Evolutionary conservation across 352 stramenopile species (phyloP).

Genomic region (Phytophthora sp.): DNA sequence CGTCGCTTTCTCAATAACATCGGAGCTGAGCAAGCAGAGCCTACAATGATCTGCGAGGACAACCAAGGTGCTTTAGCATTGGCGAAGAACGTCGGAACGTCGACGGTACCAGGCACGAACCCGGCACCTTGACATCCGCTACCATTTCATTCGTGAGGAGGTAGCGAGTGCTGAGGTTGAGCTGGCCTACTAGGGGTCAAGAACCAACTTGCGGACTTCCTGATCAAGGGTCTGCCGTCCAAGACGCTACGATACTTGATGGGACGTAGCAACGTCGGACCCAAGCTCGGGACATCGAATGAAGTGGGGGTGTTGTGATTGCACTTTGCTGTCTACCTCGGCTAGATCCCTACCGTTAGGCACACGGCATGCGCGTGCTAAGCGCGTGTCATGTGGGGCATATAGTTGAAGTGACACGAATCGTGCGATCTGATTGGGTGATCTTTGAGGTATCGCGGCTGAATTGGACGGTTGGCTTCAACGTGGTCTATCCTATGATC

Average conservation of each 20-base stretch:
- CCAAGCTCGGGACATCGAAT: conserved; percentile 11
- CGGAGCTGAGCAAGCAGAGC: background rate
- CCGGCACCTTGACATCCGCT: conserved; percentile 39
- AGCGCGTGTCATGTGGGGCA: too few relatives aligned
- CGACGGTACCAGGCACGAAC: conserved; percentile 29
- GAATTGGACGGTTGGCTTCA: background rate
- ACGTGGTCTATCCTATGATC: background rate
- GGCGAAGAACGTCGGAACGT: conserved; percentile 31
- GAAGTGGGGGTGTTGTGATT: conserved; percentile 23
- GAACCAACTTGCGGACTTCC: conserved; percentile 20
- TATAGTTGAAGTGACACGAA: background rate
- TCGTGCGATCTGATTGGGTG: background rate
- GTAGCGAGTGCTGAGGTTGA: too few relatives aligned
- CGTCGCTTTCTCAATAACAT: conserved; percentile 20
- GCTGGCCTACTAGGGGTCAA: too few relatives aligned
- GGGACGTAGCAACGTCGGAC: background rate
- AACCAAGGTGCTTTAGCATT: conserved; percentile 30
- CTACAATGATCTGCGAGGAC: conserved; percentile 25
- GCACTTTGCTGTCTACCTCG: conserved; percentile 9
- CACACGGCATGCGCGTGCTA: background rate
- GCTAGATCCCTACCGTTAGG: background rate
- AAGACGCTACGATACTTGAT: conserved; percentile 28
- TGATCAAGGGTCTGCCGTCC: conserved; percentile 4
- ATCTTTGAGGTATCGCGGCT: background rate
- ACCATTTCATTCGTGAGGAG: too few relatives aligned